Base-by-base conservation (phyloP, 192 early-diverging fungal species). In the Umbelopsis isabellina region DNA sequence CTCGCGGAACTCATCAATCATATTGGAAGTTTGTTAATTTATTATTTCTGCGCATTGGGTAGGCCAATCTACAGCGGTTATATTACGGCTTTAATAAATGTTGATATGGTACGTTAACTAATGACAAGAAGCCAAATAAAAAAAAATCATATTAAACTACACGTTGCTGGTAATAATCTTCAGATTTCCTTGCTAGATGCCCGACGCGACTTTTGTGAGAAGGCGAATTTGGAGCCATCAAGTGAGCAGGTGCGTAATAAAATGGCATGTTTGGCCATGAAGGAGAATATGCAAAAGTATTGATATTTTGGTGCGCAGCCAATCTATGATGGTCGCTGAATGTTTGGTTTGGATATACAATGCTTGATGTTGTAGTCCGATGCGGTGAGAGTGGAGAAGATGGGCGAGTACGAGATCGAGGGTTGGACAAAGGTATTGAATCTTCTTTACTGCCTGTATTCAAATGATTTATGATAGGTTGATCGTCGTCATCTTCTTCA, bases 81-180 rank as follows among this genome's bases (percentile, higher is more conserved):
- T 41, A 41, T 41, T 41, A 10, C 37, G 37, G 37, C 37, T 41
- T 41, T 41, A 10, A 9, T 41, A 4, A 41, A 6, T 41, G 37
- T 9, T 10, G 37, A 41, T 41, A 41, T 10, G 37, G 6, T 41
- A 41, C 37, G 37, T 41, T 41, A 41, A 10, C 37, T 41, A 6
- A 41, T 30, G 6, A 41, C 37, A 41, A 41, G 5, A 41, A 41
- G 6, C 37, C 37, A 41, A 41, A 41, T 41, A 41, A 41, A 41
- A 41, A 4, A 41, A 41, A 41, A 9, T 41, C 37, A 41, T 41
- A 6, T 41, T 41, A 41, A 41, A 52, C 21, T 52, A 52, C 11
- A 61, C 55, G 55, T 61, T 61, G 55, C 16, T 61, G 55, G 25
- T 61, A 61, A 35, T 61, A 61, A n/a, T 61, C 55, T 0, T 61